Base-by-base conservation (phyloP, 495 filamentous ascomycete species). In the Hypoxylon cercidicola region DNA sequence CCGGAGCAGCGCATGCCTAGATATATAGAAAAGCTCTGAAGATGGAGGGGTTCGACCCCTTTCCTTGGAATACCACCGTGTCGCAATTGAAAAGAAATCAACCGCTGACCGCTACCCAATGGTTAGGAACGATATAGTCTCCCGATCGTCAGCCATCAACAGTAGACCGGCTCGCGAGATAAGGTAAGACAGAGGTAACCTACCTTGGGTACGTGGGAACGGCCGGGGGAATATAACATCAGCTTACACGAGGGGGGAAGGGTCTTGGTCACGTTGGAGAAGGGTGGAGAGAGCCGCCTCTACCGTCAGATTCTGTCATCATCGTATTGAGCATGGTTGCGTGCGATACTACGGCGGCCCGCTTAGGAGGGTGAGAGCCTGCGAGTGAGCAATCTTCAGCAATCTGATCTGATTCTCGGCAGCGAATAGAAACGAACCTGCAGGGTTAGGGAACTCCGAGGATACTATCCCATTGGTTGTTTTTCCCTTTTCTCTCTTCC, bases 171-270 rank as follows among this genome's bases (percentile, higher is more conserved):
- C 30, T 59, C 18, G 15, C n/a, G 30, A 35, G 15, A 44, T 46
- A 44, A 18, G 35, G 20, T 45, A 16, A 23, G 20, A 45, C 18
- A 19, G 21, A 45, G 8, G 20, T 45, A 18, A 45, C 18, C 43
- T 16, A 37, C 11, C 30, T 23, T 44, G 18, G 37, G 35, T 43
- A 37, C 21, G 60, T 68, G 65, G 55, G 55, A 64, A 59, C 50
- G 60, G 21, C 60, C 55, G 60, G 50, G 43, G 51, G 55, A 45
- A 54, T 67, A 68, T 68, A 64, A 56, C 65, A 68, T 68, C 55
- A 68, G 65, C 65, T 68, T 68, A 68, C 65, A 49, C 53, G 48
- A 39, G 35, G 16, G 9, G 16, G 37, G 37, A 40, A 40, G 4
- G 37, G 12, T n/a, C 4, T 19, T 19, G 60, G 55, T 68, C 64